Base-by-base conservation (phyloP, 1,284 basidiomycete species). In the Hemileia vastatrix region DNA sequence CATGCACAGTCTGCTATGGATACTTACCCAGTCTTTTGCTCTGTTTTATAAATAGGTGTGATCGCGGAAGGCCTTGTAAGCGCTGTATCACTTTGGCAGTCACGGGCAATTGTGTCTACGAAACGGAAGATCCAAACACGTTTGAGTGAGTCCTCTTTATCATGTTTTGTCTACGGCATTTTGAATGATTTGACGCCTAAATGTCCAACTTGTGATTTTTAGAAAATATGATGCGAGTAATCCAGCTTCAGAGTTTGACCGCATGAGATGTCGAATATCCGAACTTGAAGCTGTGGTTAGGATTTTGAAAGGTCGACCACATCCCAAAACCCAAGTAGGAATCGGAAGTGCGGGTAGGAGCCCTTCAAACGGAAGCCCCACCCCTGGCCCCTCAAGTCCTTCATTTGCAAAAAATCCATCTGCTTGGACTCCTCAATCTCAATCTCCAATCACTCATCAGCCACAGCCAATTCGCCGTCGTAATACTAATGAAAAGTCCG, bases 101-200 rank as follows among this genome's bases (percentile, higher is more conserved):
- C 86, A 92, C 89, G 19, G 90, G 89, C 44, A 84, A 90, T 18
- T 92, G 89, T 74, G 89, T 92, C 0, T 92, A 92, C 70, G 89
- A 92, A 73, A 87, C 91, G 64, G 90, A 91, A 75, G 89, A 92
- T 76, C 86, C 87, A 11, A 83, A 45, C 5, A 24, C 54, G 9
- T 43, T 47, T 43, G 44, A 61, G 58, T 61, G 31, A 18, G 58
- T 61, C 15, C 6, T 43, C 36, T n/a, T 43, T n/a, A 8, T 43
- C 36, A 43, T 43, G 6, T 43, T n/a, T 43, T 43, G 6, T 43
- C 6, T 8, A 8, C 36, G n/a, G n/a, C 6, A 43, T 43, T 43
- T 8, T 8, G n/a, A 43, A 8, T 24, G 15, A 40, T 6, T 36
- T 43, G 24, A 44, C 27, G 19, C n/a, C 9, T 19, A 3, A 4